Percentiles rank a stretch among this genome's conserved stretches.
Conservation (phyloP, 768 basidiomycete species). For the Hericium rajendrae region DNA sequence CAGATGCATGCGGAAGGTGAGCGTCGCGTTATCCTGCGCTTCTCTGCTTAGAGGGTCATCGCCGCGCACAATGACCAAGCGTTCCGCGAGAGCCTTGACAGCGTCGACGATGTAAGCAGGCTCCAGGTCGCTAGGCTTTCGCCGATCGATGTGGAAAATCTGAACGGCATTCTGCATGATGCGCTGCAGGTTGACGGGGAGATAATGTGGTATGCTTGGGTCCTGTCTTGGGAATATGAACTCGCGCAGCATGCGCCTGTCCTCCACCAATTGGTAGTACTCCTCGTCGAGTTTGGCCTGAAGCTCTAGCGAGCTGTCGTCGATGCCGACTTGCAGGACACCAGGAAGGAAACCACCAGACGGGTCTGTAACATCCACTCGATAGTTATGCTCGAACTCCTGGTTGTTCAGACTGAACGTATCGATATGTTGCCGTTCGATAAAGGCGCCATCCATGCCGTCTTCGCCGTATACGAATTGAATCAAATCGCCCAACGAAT, state of each 20-base stretch:
- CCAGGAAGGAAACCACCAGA: constrained; percentile 71
- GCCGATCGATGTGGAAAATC: constrained; percentile 93
- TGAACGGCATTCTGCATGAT: constrained; percentile 93
- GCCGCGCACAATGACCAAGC: constrained; percentile 83
- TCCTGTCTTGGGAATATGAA: constrained; percentile 79
- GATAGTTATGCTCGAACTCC: constrained; percentile 85
- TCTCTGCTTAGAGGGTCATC: constrained; percentile 64
- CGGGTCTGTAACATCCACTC: constrained; percentile 89
- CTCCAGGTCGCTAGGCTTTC: constrained; percentile 88
- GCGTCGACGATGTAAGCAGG: constrained; percentile 80
- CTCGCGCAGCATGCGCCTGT: constrained; percentile 67
- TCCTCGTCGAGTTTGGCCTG: constrained; percentile 82
- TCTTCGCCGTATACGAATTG: constrained; percentile 98
- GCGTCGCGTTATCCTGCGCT: constrained; percentile 81
- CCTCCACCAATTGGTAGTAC: constrained; percentile 51
- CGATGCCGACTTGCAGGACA: constrained; percentile 79
- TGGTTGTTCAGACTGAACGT: constrained; percentile 74
- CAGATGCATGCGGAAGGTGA: constrained; percentile 90
- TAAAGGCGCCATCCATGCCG: constrained; percentile 97
- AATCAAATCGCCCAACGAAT: constrained; percentile 91
- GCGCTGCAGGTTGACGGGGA: constrained; percentile 92
- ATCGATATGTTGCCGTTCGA: constrained; percentile 91
- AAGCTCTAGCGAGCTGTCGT: constrained; percentile 73
- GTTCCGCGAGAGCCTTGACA: constrained; percentile 62
- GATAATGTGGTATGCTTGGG: constrained; percentile 65